Percentiles rank a stretch among this genome's conserved stretches.
Evolutionary conservation across 148 eudicot species (phyloP).

Genomic region (Tetragonia tetragonoides): DNA sequence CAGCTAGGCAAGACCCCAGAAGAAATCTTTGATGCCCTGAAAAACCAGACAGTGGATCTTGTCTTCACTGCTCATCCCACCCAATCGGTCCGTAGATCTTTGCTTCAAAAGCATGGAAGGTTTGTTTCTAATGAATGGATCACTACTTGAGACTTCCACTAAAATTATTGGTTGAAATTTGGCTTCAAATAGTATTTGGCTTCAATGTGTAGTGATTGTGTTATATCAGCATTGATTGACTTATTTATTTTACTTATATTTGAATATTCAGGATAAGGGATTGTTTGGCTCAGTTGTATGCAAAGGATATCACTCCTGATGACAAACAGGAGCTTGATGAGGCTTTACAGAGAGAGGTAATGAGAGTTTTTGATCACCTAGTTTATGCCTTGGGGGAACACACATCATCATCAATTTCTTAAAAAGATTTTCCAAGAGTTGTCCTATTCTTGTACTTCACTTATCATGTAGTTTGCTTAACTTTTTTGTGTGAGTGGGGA

Average conservation of each 20-base stretch:
- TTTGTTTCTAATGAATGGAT: constrained; percentile 24
- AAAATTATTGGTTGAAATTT: not conserved
- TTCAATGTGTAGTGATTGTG: not conserved
- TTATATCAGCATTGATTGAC: not conserved
- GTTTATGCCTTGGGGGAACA: not conserved
- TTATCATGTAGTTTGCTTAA: constrained; percentile 1
- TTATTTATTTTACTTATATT: constrained; percentile 8
- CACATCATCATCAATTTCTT: not conserved
- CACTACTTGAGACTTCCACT: not conserved
- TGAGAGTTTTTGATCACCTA: not conserved
- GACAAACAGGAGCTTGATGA: constrained; percentile 97
- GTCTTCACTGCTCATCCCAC: constrained; percentile 98
- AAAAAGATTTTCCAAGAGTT: not conserved
- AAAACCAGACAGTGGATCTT: constrained; percentile 93
- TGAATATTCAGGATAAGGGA: constrained; percentile 62
- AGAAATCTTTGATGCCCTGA: constrained; percentile 88
- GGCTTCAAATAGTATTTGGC: not conserved
- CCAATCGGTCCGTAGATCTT: constrained; percentile 85
- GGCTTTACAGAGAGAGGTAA: constrained; percentile 94
- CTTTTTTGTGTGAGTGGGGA: constrained; percentile 14
- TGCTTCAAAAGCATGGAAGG: constrained; percentile 99
- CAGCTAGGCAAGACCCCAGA: constrained; percentile 82
- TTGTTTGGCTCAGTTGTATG: constrained; percentile 80
- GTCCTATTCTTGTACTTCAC: not conserved
- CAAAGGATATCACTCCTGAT: constrained; percentile 90